phyloP scores from a whole-genome alignment of 2,329 filamentous ascomycete genomes.

The Nothopassalora personata region DNA sequence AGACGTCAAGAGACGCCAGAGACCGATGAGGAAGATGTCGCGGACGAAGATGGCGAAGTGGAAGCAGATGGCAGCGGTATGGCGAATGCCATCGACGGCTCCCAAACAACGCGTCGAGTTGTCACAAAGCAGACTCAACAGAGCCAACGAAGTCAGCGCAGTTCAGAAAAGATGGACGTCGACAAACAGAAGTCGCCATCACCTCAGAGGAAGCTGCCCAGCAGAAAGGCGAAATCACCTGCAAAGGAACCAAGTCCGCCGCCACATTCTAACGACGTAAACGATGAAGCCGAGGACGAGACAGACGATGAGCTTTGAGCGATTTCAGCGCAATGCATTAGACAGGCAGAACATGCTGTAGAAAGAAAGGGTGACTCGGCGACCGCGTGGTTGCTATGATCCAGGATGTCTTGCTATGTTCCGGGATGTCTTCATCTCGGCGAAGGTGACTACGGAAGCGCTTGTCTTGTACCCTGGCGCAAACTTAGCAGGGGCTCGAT shows the following conservation, averaged over 20 bases:
- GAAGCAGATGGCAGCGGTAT: neutral
- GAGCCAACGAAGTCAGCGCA: neutral
- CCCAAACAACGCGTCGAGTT: constrained; percentile 3
- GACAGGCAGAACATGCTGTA: neutral
- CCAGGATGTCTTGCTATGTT: neutral
- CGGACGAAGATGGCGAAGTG: neutral
- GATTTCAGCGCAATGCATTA: neutral
- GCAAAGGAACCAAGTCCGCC: constrained; percentile 11
- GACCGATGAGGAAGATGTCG: constrained; percentile 14
- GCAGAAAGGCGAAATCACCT: constrained; percentile 8
- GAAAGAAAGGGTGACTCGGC: neutral
- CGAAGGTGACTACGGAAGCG: neutral
- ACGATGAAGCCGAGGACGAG: constrained; percentile 27
- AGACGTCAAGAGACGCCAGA: constrained; percentile 13
- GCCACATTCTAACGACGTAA: constrained; percentile 5
- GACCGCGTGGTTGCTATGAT: neutral
- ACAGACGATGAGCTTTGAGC: constrained; percentile 32
- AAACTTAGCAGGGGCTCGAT: neutral
- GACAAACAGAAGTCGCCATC: constrained; percentile 8
- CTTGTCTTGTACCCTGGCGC: neutral
- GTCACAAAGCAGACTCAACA: neutral
- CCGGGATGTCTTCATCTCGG: neutral
- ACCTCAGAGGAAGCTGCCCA: constrained; percentile 21
- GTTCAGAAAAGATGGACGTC: constrained; percentile 7
- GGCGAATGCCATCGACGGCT: neutral